Conservation (phyloP, 345 rosid genomes). For the Pistacia atlantica region DNA sequence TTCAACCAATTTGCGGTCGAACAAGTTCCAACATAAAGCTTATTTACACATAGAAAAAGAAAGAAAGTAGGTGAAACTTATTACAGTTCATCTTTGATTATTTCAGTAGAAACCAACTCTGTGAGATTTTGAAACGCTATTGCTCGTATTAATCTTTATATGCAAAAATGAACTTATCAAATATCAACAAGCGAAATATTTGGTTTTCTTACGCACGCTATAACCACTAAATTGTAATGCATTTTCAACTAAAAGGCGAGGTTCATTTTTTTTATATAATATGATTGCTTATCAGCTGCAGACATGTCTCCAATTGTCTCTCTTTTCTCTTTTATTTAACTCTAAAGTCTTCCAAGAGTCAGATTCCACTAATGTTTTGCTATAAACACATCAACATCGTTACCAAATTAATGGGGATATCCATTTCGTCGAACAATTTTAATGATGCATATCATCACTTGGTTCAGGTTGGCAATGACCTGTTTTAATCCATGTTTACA, state of each 20-base stretch:
- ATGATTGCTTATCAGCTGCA: slow-evolving; percentile 19
- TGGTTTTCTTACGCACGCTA: neutral
- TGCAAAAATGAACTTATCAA: slow-evolving; percentile 23
- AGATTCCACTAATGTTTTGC: slow-evolving; percentile 42
- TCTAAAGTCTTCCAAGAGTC: slow-evolving; percentile 19
- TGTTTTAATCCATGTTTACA: slow-evolving; percentile 21
- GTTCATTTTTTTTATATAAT: neutral
- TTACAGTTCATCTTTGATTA: too few species aligned
- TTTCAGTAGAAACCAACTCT: too few species aligned
- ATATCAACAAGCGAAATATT: slow-evolving; percentile 18
- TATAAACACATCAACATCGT: slow-evolving; percentile 36
- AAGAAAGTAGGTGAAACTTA: slow-evolving; percentile 1
- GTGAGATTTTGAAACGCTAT: slow-evolving; percentile 33
- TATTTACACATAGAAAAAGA: neutral
- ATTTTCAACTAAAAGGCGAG: neutral
- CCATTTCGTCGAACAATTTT: slow-evolving; percentile 6
- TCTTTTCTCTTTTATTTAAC: neutral
- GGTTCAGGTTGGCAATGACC: slow-evolving; percentile 37
- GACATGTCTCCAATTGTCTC: neutral
- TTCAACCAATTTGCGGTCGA: neutral
- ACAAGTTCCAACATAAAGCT: slow-evolving; percentile 8
- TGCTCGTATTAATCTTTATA: slow-evolving; percentile 26
- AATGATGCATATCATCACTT: neutral
- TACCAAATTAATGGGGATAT: slow-evolving; percentile 36
- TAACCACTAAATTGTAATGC: neutral